phyloP scores from a whole-genome alignment of 108 stramenopile genomes.

The Skeletonema tropicum region DNA sequence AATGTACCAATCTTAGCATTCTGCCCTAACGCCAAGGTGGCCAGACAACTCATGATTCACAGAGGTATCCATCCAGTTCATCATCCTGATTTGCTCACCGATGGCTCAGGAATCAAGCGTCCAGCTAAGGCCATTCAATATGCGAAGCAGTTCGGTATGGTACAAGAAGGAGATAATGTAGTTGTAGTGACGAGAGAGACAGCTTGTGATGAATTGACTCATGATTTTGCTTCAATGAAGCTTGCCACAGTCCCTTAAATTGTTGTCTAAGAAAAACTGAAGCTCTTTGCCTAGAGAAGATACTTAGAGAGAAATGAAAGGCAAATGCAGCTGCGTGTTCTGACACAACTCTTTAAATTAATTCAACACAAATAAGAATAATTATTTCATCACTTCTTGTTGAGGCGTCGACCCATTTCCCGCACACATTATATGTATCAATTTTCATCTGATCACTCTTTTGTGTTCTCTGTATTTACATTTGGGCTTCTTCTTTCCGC shows the following conservation, averaged over 20 bases:
- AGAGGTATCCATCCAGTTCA: constrained; percentile 82
- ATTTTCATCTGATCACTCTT: background rate
- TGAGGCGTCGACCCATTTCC: background rate
- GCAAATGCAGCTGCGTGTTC: constrained; percentile 6
- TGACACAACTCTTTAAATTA: constrained; percentile 3
- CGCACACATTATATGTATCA: constrained; percentile 16
- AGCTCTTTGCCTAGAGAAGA: background rate
- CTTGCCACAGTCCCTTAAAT: constrained; percentile 62
- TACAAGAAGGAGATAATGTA: constrained; percentile 68
- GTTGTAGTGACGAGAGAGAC: constrained; percentile 58
- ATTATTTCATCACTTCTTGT: background rate
- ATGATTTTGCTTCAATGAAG: constrained; percentile 58
- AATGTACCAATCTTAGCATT: constrained; percentile 83
- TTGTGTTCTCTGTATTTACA: background rate
- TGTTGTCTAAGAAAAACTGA: background rate
- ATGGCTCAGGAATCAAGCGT: constrained; percentile 44
- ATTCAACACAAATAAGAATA: background rate
- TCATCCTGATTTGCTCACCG: constrained; percentile 53
- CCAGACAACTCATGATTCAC: constrained; percentile 77
- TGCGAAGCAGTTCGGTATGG: constrained; percentile 71
- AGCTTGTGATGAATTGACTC: constrained; percentile 39
- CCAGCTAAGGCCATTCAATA: constrained; percentile 60
- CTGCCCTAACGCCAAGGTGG: constrained; percentile 73
- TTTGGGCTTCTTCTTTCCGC: too few species aligned
- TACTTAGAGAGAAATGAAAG: background rate